Evolutionary conservation across 2,329 filamentous ascomycete species (phyloP).

Genomic region (Cladosporium sp.): DNA sequence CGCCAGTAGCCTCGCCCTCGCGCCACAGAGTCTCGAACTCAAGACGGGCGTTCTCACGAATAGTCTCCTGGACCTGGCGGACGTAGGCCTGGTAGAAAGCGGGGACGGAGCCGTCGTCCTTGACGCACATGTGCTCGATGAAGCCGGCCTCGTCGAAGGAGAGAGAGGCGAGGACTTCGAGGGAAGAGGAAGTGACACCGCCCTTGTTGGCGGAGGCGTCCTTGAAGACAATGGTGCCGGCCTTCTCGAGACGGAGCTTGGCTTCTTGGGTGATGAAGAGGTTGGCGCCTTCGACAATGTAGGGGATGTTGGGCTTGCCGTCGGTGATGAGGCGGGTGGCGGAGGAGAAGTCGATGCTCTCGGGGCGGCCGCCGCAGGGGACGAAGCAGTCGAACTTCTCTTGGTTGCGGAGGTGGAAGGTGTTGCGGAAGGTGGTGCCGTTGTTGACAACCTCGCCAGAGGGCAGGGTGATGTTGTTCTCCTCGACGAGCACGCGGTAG

Average conservation of each 20-base stretch:
- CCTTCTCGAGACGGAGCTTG: slow-evolving; percentile 88
- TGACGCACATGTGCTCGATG: slow-evolving; percentile 87
- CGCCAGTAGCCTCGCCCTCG: slow-evolving; percentile 78
- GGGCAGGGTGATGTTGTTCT: slow-evolving; percentile 82
- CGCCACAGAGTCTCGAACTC: slow-evolving; percentile 99
- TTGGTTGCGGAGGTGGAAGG: slow-evolving; percentile 75
- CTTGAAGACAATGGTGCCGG: slow-evolving; percentile 95
- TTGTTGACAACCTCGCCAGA: slow-evolving; percentile 83
- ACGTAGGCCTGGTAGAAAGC: slow-evolving; percentile 94
- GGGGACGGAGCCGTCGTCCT: slow-evolving; percentile 70
- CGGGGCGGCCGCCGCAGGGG: slow-evolving; percentile 90
- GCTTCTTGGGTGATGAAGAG: slow-evolving; percentile 98
- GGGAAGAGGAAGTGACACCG: slow-evolving; percentile 92
- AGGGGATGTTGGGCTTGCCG: slow-evolving; percentile 82
- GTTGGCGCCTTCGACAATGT: slow-evolving; percentile 96
- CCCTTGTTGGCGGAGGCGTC: slow-evolving; percentile 98
- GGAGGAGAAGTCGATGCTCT: slow-evolving; percentile 89
- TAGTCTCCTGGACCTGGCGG: slow-evolving; percentile 82
- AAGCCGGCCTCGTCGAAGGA: slow-evolving; percentile 91
- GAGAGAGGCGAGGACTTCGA: slow-evolving; percentile 90
- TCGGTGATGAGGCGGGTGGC: slow-evolving; percentile 85
- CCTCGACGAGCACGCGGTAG: slow-evolving; percentile 88
- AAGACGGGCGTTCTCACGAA: slow-evolving; percentile 82
- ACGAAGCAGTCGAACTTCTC: slow-evolving; percentile 83
- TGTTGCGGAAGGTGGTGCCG: slow-evolving; percentile 94